These are phyloP conservation scores for Trichophyton benhamiae DNA, from an alignment of 2,329 filamentous ascomycete species.

Conservation along the genomic window DNA sequence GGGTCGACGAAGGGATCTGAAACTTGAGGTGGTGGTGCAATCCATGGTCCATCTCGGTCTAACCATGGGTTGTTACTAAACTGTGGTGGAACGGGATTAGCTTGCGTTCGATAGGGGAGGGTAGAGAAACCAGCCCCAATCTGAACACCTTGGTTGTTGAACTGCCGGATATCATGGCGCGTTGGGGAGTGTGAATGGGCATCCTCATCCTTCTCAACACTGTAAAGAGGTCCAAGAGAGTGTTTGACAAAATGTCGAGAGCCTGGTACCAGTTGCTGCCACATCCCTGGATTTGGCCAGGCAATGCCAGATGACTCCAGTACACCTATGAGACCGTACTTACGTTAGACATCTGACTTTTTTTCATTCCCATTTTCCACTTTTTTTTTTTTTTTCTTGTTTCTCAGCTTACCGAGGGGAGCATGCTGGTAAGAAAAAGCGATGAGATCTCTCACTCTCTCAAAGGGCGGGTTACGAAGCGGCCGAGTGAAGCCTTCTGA, in stretches of 20 bases:
- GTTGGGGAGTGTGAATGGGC: constrained; percentile 53
- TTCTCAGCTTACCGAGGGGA: constrained; percentile 49
- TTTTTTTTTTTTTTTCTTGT: neutral
- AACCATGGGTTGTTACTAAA: constrained; percentile 11
- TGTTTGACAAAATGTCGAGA: constrained; percentile 28
- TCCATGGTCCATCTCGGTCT: constrained; percentile 21
- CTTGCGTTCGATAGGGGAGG: constrained; percentile 24
- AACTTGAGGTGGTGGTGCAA: constrained; percentile 17
- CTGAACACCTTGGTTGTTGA: constrained; percentile 16
- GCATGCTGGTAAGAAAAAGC: constrained; percentile 79
- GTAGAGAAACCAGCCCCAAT: constrained; percentile 14
- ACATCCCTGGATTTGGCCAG: constrained; percentile 66
- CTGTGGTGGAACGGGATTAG: constrained; percentile 18
- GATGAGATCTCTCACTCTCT: constrained; percentile 59
- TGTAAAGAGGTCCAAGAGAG: constrained; percentile 16
- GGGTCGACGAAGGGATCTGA: constrained; percentile 34
- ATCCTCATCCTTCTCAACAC: constrained; percentile 37
- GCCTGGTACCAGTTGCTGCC: constrained; percentile 40
- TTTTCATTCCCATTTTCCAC: neutral
- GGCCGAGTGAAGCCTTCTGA: constrained; percentile 56
- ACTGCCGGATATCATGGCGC: constrained; percentile 20
- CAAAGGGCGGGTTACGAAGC: constrained; percentile 40
- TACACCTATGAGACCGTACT: constrained; percentile 42
- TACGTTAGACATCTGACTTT: neutral
- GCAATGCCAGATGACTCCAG: constrained; percentile 63